phyloP scores from a whole-genome alignment of 2,329 filamentous ascomycete species.

The Talaromyces sp. region DNA sequence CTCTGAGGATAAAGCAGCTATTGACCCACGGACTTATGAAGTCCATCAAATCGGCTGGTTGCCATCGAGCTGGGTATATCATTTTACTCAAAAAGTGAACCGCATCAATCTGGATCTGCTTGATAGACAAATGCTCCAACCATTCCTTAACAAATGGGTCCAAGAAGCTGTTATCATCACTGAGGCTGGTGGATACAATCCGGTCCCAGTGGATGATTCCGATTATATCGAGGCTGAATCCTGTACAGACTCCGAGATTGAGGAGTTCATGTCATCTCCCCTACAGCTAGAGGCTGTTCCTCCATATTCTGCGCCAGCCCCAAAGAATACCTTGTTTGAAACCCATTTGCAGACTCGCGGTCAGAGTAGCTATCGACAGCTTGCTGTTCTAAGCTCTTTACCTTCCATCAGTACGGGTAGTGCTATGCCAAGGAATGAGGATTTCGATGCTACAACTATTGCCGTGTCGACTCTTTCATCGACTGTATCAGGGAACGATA shows the following conservation, averaged over 20 bases:
- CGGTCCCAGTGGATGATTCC: no score
- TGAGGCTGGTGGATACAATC: no score
- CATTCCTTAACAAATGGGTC: no score
- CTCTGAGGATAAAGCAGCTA: neutral
- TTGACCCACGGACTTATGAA: slow-evolving; percentile 9
- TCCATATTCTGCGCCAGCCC: slow-evolving; percentile 4
- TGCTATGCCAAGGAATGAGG: neutral
- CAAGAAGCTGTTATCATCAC: no score
- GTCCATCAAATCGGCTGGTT: neutral
- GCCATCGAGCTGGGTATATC: no score
- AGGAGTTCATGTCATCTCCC: neutral
- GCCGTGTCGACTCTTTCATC: neutral
- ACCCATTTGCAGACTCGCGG: slow-evolving; percentile 5
- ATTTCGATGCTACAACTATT: neutral
- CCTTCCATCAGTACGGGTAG: neutral
- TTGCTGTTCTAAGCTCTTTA: neutral
- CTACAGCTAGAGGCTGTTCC: slow-evolving; percentile 11
- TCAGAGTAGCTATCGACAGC: neutral
- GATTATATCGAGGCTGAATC: no score
- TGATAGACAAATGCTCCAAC: no score
- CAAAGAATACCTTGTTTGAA: slow-evolving; percentile 2
- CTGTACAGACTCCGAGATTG: no score
- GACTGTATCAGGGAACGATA: neutral
- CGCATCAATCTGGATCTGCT: no score
- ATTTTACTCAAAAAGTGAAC: no score